Conservation (phyloP, 176 grass and related monocot genomes). For the Echinochloa phyllopogon region DNA sequence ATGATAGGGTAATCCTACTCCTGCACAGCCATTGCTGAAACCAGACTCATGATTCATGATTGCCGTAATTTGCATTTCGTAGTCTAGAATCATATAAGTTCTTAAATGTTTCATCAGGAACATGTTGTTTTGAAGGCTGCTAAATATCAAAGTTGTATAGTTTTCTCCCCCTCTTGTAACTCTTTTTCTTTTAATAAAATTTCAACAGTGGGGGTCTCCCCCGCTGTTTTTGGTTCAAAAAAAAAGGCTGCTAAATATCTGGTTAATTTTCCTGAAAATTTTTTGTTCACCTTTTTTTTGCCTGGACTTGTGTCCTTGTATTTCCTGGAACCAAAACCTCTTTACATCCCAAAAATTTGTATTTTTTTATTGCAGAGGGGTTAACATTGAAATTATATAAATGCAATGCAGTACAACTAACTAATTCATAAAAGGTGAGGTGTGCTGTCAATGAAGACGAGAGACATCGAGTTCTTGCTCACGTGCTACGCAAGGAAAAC, state of each 20-base stretch:
- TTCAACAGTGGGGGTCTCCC: no score
- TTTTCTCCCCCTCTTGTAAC: no score
- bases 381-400: background rate
- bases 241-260: background rate
- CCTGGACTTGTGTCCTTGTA: background rate
- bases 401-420: slow-evolving; percentile 16
- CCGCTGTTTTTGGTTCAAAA: no score
- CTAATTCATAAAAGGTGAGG: background rate
- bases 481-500: background rate
- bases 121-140: background rate
- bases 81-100: background rate
- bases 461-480: slow-evolving; percentile 34
- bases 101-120: background rate
- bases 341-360: background rate
- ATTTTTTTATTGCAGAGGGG: background rate
- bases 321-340: background rate
- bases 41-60: background rate
- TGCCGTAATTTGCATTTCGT: slow-evolving; percentile 9
- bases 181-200: no score
- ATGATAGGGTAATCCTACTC: background rate
- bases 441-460: slow-evolving; percentile 36
- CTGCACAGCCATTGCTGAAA: background rate
- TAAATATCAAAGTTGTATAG: no score
- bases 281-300: background rate
- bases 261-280: background rate